These are phyloP conservation scores for Eimeria tenella DNA, from an alignment of 169 alveolate genomes.

Conservation along the genomic window DNA sequence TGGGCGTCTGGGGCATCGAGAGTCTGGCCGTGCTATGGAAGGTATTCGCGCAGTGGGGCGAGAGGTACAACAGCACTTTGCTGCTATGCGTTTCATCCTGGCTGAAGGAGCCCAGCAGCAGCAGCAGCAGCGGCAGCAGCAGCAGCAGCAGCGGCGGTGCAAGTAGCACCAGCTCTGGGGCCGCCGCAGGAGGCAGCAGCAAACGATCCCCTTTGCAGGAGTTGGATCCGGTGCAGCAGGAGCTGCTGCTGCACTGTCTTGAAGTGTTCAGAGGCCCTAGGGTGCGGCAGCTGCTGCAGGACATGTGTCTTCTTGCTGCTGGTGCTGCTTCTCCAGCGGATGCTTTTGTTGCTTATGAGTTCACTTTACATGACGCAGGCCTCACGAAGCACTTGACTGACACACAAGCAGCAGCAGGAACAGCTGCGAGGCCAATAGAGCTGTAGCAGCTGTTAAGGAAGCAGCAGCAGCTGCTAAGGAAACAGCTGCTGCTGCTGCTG, in stretches of 20 bases:
- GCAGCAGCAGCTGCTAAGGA: not conserved
- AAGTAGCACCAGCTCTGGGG: no score
- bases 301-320: constrained; percentile 64
- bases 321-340: constrained; percentile 41
- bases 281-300: constrained; percentile 72
- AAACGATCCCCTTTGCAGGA: constrained; percentile 35
- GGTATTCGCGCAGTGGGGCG: constrained; percentile 60
- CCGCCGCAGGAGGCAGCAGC: not conserved
- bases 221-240: constrained; percentile 41
- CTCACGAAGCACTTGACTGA: not conserved
- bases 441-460: not conserved
- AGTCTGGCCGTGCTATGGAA: constrained; percentile 65
- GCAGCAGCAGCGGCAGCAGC: constrained; percentile 65
- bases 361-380: constrained; percentile 19
- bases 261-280: constrained; percentile 58
- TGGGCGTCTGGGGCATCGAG: constrained; percentile 71
- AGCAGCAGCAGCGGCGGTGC: constrained; percentile 3
- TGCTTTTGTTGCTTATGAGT: constrained; percentile 70
- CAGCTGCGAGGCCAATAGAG: constrained; percentile 25
- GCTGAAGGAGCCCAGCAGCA: constrained; percentile 50
- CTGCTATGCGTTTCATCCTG: constrained; percentile 36
- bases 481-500: not conserved
- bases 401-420: not conserved
- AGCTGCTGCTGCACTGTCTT: constrained; percentile 65
- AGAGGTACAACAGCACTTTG: constrained; percentile 8